Evolutionary conservation across 306 rosid genomes (phyloP), one percentile per base, ranked within the genome.

Genomic region (Hippophae gyantsensis): DNA sequence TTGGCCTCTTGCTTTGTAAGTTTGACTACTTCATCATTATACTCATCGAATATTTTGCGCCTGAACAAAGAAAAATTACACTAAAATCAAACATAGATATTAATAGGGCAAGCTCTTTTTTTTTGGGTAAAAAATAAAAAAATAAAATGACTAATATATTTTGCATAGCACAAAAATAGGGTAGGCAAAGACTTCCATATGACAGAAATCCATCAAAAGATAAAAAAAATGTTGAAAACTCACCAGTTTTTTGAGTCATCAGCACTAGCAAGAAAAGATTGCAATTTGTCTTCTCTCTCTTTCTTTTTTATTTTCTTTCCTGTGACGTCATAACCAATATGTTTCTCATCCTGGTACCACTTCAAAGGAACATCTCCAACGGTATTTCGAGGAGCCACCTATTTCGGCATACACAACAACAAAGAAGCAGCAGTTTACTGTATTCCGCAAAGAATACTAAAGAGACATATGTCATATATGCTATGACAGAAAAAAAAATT

Each of bases 221-320:
- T 40, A 26, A 45, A 50, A 42, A 52, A 45, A 9, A 51, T 32
- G 47, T 25, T 9, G 6, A 43, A 68, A 63, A 60, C 82, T 56
- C 45, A 92, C 99, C 99, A 92, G 73, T 65, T 87, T 65, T 84
- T 85, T 14, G 95, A 74, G 77, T 92, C 93, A 54, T 92, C 98
- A 48, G 82, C 89, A 14, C 72, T 83, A 8, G 84, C 86, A 43
- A 92, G 87, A 80, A 83, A 88, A 53, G 93, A 78, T 47, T 63
- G 86, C 67, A 87, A 73, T 79, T 74, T 87, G 74, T 87, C 98
- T 65, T 69, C 83, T 48, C 74, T 85, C 56, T 81, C 95, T 68
- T 77, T 87, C 78, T 83, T 87, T 75, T 76, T 78, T 65, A 92
- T 81, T 79, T 80, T 92, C 81, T 83, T 85, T 45, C 98, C 98